Evolutionary conservation across 805 yeast species (phyloP).

Genomic region (Zygosaccharomyces rouxii): DNA sequence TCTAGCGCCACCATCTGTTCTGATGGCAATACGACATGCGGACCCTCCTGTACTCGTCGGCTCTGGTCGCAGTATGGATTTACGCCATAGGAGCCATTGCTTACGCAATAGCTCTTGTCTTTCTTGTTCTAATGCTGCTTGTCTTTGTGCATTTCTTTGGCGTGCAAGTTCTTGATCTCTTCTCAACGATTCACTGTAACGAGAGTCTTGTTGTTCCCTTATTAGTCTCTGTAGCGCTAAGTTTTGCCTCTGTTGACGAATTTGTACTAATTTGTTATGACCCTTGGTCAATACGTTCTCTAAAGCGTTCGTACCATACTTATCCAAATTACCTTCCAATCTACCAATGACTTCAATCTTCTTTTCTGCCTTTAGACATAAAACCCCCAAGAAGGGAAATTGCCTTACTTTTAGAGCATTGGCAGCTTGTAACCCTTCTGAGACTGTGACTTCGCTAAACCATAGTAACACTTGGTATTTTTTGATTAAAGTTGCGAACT

Average conservation of each 20-base stretch:
- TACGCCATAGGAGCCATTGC: conserved; percentile 51
- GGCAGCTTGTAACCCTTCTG: conserved; percentile 82
- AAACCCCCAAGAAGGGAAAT: conserved; percentile 77
- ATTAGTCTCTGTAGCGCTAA: conserved; percentile 53
- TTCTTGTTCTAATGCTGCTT: conserved; percentile 27
- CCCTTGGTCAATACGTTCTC: conserved; percentile 27
- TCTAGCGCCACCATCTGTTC: conserved; percentile 61
- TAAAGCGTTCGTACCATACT: conserved; percentile 17
- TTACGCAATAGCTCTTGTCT: conserved; percentile 26
- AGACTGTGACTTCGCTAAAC: conserved; percentile 82
- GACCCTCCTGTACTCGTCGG: conserved; percentile 28
- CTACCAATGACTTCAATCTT: conserved; percentile 32
- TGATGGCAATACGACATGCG: conserved; percentile 63
- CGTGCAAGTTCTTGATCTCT: conserved; percentile 55
- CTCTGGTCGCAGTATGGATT: conserved; percentile 31
- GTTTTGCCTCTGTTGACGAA: conserved; percentile 62
- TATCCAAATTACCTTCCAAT: conserved; percentile 23
- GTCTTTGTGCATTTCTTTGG: conserved; percentile 30
- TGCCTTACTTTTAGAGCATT: conserved; percentile 64
- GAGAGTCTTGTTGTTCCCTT: conserved; percentile 69
- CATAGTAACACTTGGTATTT: conserved; percentile 61
- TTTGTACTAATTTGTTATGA: conserved; percentile 40
- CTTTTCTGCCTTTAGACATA: conserved; percentile 57
- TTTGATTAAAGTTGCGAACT: conserved; percentile 44
- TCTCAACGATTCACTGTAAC: conserved; percentile 65